phyloP scores from a whole-genome alignment of 2,329 filamentous ascomycete species.

The Monilinia fructicola region DNA sequence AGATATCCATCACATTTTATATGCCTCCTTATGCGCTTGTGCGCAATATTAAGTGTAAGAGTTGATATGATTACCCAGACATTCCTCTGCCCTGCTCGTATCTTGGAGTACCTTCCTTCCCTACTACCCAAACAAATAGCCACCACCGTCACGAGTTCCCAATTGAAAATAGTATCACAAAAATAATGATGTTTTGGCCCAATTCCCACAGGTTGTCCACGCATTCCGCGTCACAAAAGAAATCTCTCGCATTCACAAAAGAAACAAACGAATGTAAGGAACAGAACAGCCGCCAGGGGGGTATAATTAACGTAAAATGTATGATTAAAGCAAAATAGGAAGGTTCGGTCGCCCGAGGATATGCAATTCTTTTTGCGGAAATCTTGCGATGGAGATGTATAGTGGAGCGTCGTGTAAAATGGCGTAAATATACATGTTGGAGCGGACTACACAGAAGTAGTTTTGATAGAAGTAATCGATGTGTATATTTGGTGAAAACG shows the following conservation, averaged over 20 bases:
- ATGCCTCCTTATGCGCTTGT: not conserved
- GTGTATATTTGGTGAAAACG: not conserved
- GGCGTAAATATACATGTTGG: slow-evolving; percentile 33
- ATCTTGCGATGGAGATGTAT: slow-evolving; percentile 26
- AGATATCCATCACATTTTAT: not conserved
- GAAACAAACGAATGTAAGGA: slow-evolving; percentile 23
- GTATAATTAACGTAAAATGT: slow-evolving; percentile 21
- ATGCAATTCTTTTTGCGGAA: slow-evolving; percentile 23
- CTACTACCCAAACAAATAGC: slow-evolving; percentile 17
- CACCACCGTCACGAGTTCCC: slow-evolving; percentile 14
- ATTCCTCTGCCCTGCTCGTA: not conserved
- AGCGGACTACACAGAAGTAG: not conserved
- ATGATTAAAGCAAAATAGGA: slow-evolving; percentile 17
- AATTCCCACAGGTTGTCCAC: slow-evolving; percentile 17
- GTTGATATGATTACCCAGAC: slow-evolving; percentile 2
- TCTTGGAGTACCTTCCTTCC: not conserved
- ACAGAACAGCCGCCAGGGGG: slow-evolving; percentile 21
- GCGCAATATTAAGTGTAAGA: slow-evolving; percentile 15
- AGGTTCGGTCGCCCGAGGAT: slow-evolving; percentile 24
- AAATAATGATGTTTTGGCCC: slow-evolving; percentile 15
- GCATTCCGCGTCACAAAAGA: slow-evolving; percentile 5
- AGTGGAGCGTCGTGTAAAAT: slow-evolving; percentile 40
- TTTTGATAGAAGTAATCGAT: not conserved
- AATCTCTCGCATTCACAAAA: slow-evolving; percentile 9
- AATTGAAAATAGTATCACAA: slow-evolving; percentile 22